phyloP scores from a whole-genome alignment of 1,139 yeast species.

The Nakaseomyces sp. region DNA sequence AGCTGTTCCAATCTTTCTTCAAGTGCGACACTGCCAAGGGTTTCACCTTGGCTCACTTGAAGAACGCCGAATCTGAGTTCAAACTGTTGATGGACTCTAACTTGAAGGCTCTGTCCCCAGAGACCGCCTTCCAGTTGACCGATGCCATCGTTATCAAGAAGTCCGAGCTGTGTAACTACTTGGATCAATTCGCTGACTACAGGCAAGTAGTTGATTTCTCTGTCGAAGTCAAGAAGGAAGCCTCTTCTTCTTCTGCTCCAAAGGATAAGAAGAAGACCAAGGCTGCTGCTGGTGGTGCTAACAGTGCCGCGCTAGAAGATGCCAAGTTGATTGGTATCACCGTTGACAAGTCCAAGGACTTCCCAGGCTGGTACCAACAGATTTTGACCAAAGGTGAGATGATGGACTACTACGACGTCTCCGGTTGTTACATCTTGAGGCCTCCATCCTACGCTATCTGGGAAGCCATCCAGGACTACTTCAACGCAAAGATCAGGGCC shows the following conservation, averaged over 20 bases:
- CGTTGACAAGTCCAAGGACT: conserved; percentile 82
- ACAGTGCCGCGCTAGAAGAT: conserved; percentile 59
- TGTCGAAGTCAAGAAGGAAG: conserved; percentile 26
- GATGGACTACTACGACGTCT: conserved; percentile 96
- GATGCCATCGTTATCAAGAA: conserved; percentile 49
- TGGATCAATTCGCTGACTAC: conserved; percentile 37
- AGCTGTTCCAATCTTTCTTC: conserved; percentile 60
- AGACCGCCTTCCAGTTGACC: conserved; percentile 44
- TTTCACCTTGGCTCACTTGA: conserved; percentile 55
- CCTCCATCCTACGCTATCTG: conserved; percentile 92
- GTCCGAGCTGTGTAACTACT: conserved; percentile 46
- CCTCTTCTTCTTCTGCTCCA: conserved; percentile 11
- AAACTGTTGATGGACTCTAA: conserved; percentile 57
- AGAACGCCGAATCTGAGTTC: conserved; percentile 49
- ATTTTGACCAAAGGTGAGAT: conserved; percentile 92
- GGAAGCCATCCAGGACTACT: conserved; percentile 89
- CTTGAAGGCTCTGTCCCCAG: conserved; percentile 37
- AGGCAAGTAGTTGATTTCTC: conserved; percentile 57
- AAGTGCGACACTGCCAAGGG: conserved; percentile 49
- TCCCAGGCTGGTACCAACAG: conserved; percentile 96
- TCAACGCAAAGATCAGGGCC: conserved; percentile 68
- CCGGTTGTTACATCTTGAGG: conserved; percentile 96
- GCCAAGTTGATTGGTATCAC: conserved; percentile 95
- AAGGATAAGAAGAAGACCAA: conserved; percentile 11
- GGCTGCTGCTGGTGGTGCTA: no score